Conservation (phyloP, 2,329 filamentous ascomycete genomes). For the Fusarium pilosicola region DNA sequence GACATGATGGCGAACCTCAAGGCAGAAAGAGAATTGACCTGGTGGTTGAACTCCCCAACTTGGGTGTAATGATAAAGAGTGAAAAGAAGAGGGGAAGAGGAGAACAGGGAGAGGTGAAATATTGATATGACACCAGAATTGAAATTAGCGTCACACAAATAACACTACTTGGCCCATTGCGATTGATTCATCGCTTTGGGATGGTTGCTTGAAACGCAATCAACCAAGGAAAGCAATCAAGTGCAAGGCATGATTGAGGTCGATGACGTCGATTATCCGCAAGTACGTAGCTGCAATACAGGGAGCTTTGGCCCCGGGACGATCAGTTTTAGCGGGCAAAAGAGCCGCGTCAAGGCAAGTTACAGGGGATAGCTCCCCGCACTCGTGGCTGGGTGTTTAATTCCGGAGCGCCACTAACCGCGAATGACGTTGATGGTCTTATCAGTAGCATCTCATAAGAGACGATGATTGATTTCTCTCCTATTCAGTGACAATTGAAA, state of each 20-base stretch:
- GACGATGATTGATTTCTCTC: no score
- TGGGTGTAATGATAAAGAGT: not conserved
- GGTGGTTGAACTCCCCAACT: conserved; percentile 18
- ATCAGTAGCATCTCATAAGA: not conserved
- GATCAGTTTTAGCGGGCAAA: conserved; percentile 28
- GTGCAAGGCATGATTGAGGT: conserved; percentile 32
- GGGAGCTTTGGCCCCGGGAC: conserved; percentile 23
- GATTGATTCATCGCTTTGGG: conserved; percentile 28
- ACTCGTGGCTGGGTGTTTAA: conserved; percentile 2
- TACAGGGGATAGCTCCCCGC: conserved; percentile 23
- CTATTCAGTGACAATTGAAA: not conserved
- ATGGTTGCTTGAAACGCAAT: conserved; percentile 32
- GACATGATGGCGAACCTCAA: conserved; percentile 42
- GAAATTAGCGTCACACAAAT: conserved; percentile 30
- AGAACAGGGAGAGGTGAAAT: conserved; percentile 20
- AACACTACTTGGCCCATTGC: conserved; percentile 13
- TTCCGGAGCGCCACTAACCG: conserved; percentile 14
- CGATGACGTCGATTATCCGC: conserved; percentile 39
- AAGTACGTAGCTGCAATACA: conserved; percentile 10
- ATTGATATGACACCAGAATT: conserved; percentile 11
- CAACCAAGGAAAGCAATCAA: conserved; percentile 28
- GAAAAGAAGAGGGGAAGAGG: not conserved
- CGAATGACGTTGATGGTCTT: conserved; percentile 12
- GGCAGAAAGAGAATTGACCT: conserved; percentile 2
- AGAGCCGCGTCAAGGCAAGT: conserved; percentile 29